A percentile compares a stretch with the other conserved stretches of the same genome.
Conservation (phyloP, 129 eudicot species). For the Logfia minima region DNA sequence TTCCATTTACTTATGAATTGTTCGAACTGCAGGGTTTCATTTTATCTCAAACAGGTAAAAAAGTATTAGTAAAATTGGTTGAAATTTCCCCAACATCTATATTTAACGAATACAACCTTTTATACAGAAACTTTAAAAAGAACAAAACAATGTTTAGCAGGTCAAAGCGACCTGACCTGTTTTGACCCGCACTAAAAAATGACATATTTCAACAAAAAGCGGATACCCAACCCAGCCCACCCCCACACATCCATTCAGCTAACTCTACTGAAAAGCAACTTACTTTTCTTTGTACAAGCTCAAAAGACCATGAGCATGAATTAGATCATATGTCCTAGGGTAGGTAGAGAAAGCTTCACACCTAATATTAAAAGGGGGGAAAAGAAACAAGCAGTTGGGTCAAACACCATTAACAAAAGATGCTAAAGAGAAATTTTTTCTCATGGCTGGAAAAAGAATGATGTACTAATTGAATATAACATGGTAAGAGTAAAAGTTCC, state of each 20-base stretch:
- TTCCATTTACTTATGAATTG: background rate
- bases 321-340: conserved; percentile 61
- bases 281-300: conserved; percentile 59
- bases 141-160: background rate
- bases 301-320: conserved; percentile 55
- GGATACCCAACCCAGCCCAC: background rate
- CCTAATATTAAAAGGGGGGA: conserved; percentile 22
- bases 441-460: background rate
- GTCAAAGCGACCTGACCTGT: background rate
- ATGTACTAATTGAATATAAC: background rate
- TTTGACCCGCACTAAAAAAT: background rate
- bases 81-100: background rate
- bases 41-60: conserved; percentile 5
- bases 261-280: conserved; percentile 17
- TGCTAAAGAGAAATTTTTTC: background rate
- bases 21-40: background rate
- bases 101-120: background rate
- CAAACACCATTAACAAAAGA: background rate
- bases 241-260: background rate
- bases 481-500: background rate
- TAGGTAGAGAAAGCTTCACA: conserved; percentile 68
- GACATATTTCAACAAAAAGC: background rate
- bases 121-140: background rate
- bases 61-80: background rate
- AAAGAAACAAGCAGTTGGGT: background rate